These are phyloP conservation scores for Colletotrichum magnum DNA, from an alignment of 2,329 filamentous ascomycete genomes.

Conservation along the genomic window DNA sequence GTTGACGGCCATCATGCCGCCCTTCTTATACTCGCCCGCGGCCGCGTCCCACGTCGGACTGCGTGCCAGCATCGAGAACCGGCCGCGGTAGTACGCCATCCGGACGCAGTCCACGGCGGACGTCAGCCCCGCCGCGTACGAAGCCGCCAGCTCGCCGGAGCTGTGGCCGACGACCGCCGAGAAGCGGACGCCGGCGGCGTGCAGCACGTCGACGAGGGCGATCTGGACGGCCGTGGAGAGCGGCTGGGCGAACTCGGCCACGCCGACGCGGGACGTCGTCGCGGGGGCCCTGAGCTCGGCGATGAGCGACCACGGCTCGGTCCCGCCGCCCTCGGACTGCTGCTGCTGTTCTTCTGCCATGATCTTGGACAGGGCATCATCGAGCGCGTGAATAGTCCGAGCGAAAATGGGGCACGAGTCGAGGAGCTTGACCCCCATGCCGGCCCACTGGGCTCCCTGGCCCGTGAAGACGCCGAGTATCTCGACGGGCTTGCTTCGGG, in stretches of 20 bases:
- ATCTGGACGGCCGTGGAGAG: constrained; percentile 64
- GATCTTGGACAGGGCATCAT: constrained; percentile 11
- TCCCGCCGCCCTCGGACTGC: no score
- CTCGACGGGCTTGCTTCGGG: no score
- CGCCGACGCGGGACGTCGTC: not conserved
- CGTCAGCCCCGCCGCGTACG: constrained; percentile 51
- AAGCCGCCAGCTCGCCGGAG: constrained; percentile 57
- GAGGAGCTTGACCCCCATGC: constrained; percentile 40
- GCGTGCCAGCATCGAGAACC: no score
- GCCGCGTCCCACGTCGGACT: no score
- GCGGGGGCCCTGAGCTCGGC: no score
- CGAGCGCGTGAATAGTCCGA: constrained; percentile 36
- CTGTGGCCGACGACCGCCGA: constrained; percentile 54
- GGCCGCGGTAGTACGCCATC: constrained; percentile 54
- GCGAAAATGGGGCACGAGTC: constrained; percentile 24
- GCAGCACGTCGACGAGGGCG: constrained; percentile 55
- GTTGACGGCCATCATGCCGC: no score
- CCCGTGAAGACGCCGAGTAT: constrained; percentile 38
- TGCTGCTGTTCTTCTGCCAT: no score
- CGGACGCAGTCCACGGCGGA: constrained; percentile 48
- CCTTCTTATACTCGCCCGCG: no score
- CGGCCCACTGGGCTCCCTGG: constrained; percentile 42
- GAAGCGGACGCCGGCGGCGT: constrained; percentile 45
- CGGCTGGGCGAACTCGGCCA: constrained; percentile 60
- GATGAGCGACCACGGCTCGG: constrained; percentile 1